Evolutionary conservation across 2,329 filamentous ascomycete genomes (phyloP), one percentile per base, ranked within the genome.

Genomic region (Monosporascus sp.): DNA sequence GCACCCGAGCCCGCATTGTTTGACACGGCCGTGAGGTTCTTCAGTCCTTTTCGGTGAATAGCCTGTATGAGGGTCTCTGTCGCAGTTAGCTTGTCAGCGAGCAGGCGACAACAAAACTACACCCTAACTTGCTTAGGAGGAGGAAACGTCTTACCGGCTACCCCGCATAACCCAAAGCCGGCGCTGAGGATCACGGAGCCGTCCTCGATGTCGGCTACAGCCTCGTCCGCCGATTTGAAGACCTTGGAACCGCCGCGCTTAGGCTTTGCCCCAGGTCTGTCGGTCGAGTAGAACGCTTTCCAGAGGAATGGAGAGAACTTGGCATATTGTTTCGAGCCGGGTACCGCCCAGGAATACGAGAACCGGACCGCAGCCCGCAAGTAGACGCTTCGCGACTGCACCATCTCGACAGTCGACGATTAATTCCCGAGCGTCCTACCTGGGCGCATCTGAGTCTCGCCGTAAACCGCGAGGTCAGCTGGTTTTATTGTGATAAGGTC

Each of bases 91-190:
- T n/a, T 26, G 49, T 59, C 46, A 57, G 48, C 31, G 22, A 48
- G 35, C 47, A 3, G 19, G 40, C 11, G 44, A 20, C 45, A 47
- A n/a, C 11, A 50, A 50, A 24, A 17, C 31, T 35, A 35, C 31
- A 35, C 31, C 31, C 31, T 35, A 14, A 35, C 31, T 35, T 11
- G 31, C 31, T 35, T 35, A 35, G 11, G 31, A 35, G 9, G 11
- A 35, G 31, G 11, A 35, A 11, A 14, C 31, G 31, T 35, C 74
- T 52, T 72, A 84, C 83, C 81, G 52, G 85, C 83, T 19, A 91
- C 86, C 59, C 89, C 89, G 61, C 87, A 92, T 14, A 93, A 79
- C n/a, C 89, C 89, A 68, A 93, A 93, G 1, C 89, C 89, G 17
- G 88, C 86, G 65, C 88, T 90, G 52, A 93, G 74, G 37, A 93